A percentile compares a stretch with the other conserved stretches of the same genome.
phyloP scores from a whole-genome alignment of 306 rosid genomes.

The Rosa persica region DNA sequence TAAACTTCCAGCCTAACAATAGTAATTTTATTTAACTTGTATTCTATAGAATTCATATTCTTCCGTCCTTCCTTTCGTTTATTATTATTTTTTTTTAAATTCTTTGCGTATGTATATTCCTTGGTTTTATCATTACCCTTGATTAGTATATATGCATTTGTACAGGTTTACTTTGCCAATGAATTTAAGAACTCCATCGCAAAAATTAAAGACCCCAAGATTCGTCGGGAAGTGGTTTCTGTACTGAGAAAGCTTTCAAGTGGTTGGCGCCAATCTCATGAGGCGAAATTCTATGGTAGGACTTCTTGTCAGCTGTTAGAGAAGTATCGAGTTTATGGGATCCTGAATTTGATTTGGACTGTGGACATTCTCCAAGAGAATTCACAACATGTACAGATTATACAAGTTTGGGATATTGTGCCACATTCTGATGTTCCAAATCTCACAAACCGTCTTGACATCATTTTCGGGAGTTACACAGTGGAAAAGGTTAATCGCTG shows the following conservation, averaged over 20 bases:
- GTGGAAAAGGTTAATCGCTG: not conserved
- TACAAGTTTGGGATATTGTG: not conserved
- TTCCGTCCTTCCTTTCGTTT: not conserved
- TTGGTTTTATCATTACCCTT: not conserved
- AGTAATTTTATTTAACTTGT: not conserved
- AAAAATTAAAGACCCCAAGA: not conserved
- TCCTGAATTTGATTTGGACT: not conserved
- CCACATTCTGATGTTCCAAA: not conserved
- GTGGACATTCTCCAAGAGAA: not conserved
- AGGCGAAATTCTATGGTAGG: not conserved
- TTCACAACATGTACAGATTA: not conserved
- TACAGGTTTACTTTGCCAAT: not conserved
- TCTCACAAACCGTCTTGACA: not conserved
- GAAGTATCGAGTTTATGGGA: not conserved
- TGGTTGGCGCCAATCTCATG: not conserved
- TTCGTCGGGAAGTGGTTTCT: not conserved
- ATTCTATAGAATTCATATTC: not conserved
- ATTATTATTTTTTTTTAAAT: not conserved
- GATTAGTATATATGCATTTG: not conserved
- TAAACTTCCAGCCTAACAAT: not conserved
- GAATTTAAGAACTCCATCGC: not conserved
- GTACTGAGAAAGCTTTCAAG: not conserved
- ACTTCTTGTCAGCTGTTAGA: not conserved
- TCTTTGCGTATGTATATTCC: not conserved
- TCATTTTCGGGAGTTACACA: not conserved